Base-by-base conservation (phyloP, 345 rosid genomes). In the Isatis tinctoria region DNA sequence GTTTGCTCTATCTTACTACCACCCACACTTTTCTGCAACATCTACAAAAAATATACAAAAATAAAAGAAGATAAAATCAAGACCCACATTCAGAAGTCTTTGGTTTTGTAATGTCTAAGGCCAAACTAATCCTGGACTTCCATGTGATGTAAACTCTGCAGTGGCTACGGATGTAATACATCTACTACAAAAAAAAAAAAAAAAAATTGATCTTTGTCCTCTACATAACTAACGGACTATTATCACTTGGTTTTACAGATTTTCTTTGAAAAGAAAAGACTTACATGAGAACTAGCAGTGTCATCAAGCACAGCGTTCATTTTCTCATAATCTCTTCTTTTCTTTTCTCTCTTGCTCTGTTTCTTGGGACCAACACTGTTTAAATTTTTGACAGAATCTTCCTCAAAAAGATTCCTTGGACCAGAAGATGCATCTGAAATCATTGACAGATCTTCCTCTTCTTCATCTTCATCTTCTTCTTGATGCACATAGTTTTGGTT, bases 341-440 rank as follows among this genome's bases (percentile, higher is more conserved):
- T 70, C 12, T 73, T 72, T 48, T 89, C 87, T 70, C 78, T 85
- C 52, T 45, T 74, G 40, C 56, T 81, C 44, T 78, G 76, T 66
- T 80, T 77, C 69, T 77, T 80, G 28, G 82, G 56, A 64, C 72
- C 41, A 47, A 64, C 66, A 54, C 28, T 39, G 45, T 59, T 51
- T 33, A 44, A 20, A 28, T 45, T 70, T 49, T 77, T 77, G 61
- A 47, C 67, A 26, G 49, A 65, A 14, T 73, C 81, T 60, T 87
- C 88, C 63, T 89, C 88, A 18, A 48, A 64, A 30, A 89, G 56
- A 77, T 83, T 88, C 24, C 93, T 93, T 62, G 98, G 96, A 13
- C 97, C 98, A n/a, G 98, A 94, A 69, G 98, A 94, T 59, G 98
- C 98, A 81, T 94, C 98, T 14, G 98, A 94, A 33, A 91, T 85